These are phyloP conservation scores for Moricandia moricandioides DNA, from an alignment of 345 rosid genomes.

Conservation along the genomic window DNA sequence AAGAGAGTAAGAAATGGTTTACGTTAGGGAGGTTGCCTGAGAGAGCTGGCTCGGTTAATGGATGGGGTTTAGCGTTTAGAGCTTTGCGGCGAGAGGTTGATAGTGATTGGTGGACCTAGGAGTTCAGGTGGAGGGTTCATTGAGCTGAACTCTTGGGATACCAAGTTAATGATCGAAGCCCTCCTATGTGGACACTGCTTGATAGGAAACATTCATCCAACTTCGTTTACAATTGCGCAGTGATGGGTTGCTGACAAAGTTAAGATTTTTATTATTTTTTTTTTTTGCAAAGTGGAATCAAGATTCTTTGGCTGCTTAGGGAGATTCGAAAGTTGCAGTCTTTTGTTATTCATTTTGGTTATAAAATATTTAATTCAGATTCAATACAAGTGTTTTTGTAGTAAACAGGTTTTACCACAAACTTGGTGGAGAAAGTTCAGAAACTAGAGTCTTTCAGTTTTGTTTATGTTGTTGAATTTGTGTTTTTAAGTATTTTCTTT, in stretches of 20 bases:
- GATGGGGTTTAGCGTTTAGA: constrained; percentile 90
- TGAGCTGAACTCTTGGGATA: constrained; percentile 77
- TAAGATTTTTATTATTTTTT: neutral
- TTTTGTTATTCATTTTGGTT: constrained; percentile 15
- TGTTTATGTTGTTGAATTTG: constrained; percentile 12
- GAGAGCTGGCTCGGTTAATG: constrained; percentile 51
- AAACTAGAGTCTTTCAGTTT: constrained; percentile 1
- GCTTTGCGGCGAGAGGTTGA: constrained; percentile 64
- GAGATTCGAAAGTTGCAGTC: constrained; percentile 12
- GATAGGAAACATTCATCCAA: constrained; percentile 47
- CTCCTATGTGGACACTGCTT: constrained; percentile 63
- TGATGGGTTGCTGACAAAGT: constrained; percentile 74
- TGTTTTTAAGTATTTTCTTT: neutral
- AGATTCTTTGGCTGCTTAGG: constrained; percentile 11
- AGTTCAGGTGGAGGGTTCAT: constrained; percentile 46
- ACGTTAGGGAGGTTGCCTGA: constrained; percentile 61
- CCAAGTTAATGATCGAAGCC: constrained; percentile 50
- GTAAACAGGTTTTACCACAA: constrained; percentile 29
- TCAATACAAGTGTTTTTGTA: constrained; percentile 26
- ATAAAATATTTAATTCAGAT: constrained; percentile 10
- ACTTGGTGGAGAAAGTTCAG: constrained; percentile 17
- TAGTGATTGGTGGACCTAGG: constrained; percentile 66
- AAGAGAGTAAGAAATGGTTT: constrained; percentile 52
- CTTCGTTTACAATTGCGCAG: constrained; percentile 80
- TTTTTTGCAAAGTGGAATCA: neutral